These are phyloP conservation scores for Colletotrichum sansevieriae DNA, from an alignment of 2,329 filamentous ascomycete species.

Conservation along the genomic window DNA sequence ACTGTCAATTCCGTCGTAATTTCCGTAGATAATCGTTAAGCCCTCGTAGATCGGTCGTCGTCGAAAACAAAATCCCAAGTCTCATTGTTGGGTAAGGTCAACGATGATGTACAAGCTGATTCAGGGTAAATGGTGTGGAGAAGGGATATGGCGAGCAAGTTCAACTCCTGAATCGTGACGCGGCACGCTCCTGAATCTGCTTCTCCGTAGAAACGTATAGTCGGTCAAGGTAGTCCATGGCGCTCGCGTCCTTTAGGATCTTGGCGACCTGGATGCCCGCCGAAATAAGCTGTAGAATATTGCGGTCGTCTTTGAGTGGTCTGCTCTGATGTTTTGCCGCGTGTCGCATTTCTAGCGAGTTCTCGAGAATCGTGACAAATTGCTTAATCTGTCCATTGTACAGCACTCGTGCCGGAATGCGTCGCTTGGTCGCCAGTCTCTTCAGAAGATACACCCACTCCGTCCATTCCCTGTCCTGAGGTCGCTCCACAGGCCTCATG, in stretches of 20 bases:
- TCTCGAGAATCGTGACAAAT: slow-evolving; percentile 88
- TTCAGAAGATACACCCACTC: slow-evolving; percentile 93
- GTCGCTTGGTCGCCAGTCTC: slow-evolving; percentile 85
- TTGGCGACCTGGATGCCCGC: slow-evolving; percentile 90
- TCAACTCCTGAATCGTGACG: slow-evolving; percentile 56
- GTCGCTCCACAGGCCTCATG: slow-evolving; percentile 80
- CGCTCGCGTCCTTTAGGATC: slow-evolving; percentile 85
- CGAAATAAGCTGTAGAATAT: slow-evolving; percentile 88
- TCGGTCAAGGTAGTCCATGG: slow-evolving; percentile 85
- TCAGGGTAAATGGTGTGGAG: slow-evolving; percentile 9
- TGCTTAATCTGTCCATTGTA: slow-evolving; percentile 95
- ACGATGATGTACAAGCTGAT: slow-evolving; percentile 8
- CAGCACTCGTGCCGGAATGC: slow-evolving; percentile 85
- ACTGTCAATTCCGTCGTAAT: slow-evolving; percentile 37
- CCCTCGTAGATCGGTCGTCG: neutral
- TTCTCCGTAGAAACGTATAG: slow-evolving; percentile 87
- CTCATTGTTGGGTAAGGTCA: slow-evolving; percentile 12
- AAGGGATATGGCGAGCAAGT: neutral
- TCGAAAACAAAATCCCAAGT: slow-evolving; percentile 2
- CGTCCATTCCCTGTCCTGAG: slow-evolving; percentile 87
- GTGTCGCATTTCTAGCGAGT: slow-evolving; percentile 89
- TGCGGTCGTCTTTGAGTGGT: slow-evolving; percentile 88
- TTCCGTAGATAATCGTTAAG: slow-evolving; percentile 34
- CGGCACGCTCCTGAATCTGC: slow-evolving; percentile 77
- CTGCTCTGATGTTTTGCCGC: slow-evolving; percentile 86